A percentile compares a stretch with the other conserved stretches of the same genome.
These are phyloP conservation scores for Davidsoniella neocaledoniae DNA, from an alignment of 2,329 filamentous ascomycete genomes.

Conservation along the genomic window DNA sequence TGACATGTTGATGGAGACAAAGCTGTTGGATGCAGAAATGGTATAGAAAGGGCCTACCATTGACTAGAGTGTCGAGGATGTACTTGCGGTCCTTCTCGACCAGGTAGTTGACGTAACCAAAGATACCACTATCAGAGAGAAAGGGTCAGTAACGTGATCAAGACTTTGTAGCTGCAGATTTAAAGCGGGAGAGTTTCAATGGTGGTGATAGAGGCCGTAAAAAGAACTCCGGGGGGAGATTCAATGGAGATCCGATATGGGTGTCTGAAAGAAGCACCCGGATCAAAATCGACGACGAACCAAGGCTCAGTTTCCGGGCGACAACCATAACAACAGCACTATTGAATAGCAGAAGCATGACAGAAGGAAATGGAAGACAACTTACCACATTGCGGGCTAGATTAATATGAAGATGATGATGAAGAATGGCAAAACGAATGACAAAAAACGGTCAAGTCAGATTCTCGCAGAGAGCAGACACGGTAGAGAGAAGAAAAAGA, in stretches of 20 bases:
- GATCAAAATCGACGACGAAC: neutral
- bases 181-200: neutral
- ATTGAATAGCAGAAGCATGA: neutral
- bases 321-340: neutral
- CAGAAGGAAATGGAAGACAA: constrained; percentile 7
- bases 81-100: constrained; percentile 97
- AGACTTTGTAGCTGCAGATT: neutral
- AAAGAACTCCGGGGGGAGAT: neutral
- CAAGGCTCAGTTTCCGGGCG: neutral
- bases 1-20: neutral
- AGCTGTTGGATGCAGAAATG: neutral
- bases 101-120: constrained; percentile 98
- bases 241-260: neutral
- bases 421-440: constrained; percentile 9
- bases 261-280: neutral
- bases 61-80: constrained; percentile 89
- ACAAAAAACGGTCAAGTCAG: constrained; percentile 4
- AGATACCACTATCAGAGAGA: constrained; percentile 54
- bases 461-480: constrained; percentile 3
- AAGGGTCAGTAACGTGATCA: constrained; percentile 9
- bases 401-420: neutral
- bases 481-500: constrained; percentile 4
- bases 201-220: neutral
- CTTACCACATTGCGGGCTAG: constrained; percentile 12
- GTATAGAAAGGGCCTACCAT: constrained; percentile 44